phyloP scores from a whole-genome alignment of 2,329 filamentous ascomycete genomes.

The Colletotrichum liaoningense region DNA sequence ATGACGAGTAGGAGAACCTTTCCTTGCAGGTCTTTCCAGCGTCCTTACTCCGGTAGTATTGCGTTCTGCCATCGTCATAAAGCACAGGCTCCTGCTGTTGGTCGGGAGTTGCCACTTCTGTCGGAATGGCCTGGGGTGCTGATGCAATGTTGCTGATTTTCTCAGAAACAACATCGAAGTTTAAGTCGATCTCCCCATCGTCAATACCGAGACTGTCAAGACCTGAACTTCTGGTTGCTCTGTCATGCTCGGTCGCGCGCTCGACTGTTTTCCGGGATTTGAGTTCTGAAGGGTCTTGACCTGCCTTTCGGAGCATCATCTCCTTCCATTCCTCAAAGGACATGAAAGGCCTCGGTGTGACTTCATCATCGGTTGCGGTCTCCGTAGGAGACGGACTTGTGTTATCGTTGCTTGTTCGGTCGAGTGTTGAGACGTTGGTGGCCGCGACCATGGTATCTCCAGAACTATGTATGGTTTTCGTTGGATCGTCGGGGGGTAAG shows the following conservation, averaged over 20 bases:
- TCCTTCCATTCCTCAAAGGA: conserved; percentile 99
- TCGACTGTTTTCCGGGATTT: conserved; percentile 70
- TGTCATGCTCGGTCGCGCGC: conserved; percentile 59
- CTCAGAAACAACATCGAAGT: conserved; percentile 63
- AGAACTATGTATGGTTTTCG: neutral
- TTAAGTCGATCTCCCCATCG: conserved; percentile 81
- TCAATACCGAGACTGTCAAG: conserved; percentile 82
- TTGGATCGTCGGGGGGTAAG: neutral
- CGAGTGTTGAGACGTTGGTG: conserved; percentile 18
- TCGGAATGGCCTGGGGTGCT: conserved; percentile 14
- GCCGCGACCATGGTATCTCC: conserved; percentile 27
- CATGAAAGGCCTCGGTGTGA: conserved; percentile 73
- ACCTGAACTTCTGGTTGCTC: conserved; percentile 68
- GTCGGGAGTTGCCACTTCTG: conserved; percentile 26
- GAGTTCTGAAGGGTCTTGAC: conserved; percentile 72
- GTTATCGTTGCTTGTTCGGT: neutral
- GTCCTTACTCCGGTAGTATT: conserved; percentile 81
- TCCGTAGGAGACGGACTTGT: neutral
- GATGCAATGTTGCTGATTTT: conserved; percentile 46
- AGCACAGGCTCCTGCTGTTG: conserved; percentile 53
- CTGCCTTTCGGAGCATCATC: conserved; percentile 86
- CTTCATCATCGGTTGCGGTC: conserved; percentile 25
- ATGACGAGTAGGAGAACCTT: conserved; percentile 96
- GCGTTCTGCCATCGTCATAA: conserved; percentile 61
- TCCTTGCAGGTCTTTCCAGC: conserved; percentile 98